Base-by-base conservation (phyloP, 352 stramenopile species). In the Aphanomyces astaci region DNA sequence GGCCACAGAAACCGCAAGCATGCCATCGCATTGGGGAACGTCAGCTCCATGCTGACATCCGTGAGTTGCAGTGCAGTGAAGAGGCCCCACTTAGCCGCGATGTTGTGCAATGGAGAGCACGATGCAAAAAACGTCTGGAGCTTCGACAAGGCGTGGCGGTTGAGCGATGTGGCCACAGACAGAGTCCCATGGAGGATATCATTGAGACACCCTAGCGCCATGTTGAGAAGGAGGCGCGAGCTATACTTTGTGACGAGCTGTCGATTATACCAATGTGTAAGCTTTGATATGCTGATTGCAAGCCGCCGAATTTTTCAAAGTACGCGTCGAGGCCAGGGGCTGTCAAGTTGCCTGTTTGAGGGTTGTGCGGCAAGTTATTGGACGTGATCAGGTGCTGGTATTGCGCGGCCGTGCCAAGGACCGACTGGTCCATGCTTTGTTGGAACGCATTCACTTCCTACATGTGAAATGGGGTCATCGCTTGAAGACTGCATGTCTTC, bases 381-480 rank as follows among this genome's bases (percentile, higher is more conserved):
- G 36, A 43, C 36, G 36, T 43, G 36, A 43, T 43, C 7, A 43
- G 36, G 36, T 43, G 36, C 7, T 43, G 7, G 36, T 15, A 43
- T 43, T 43, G 36, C 7, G 36, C 36, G 36, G 36, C 36, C 7
- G 7, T 43, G 7, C 36, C 36, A 7, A 43, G 36, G 7, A 43
- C 36, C 7, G 36, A 43, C 36, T 43, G 36, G 36, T 15, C 36
- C 7, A 43, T 7, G 36, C 7, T 15, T 43, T 59, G 51, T 27
- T 59, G 51, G 22, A 59, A 30, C 3, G 24, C 24, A 39, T 59
- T 59, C 22, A 59, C 10, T 31, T 59, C 51, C 51, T 59, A 59
- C 51, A 3, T 27, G 46, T 4, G 46, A 30, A 13, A n/a, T 10
- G 25, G 13, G 11, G 25, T 3, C 2, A 28, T 54, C 11, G 46